Conservation (phyloP, 2,329 filamentous ascomycete species). For the Phyllosticta capitalensis region DNA sequence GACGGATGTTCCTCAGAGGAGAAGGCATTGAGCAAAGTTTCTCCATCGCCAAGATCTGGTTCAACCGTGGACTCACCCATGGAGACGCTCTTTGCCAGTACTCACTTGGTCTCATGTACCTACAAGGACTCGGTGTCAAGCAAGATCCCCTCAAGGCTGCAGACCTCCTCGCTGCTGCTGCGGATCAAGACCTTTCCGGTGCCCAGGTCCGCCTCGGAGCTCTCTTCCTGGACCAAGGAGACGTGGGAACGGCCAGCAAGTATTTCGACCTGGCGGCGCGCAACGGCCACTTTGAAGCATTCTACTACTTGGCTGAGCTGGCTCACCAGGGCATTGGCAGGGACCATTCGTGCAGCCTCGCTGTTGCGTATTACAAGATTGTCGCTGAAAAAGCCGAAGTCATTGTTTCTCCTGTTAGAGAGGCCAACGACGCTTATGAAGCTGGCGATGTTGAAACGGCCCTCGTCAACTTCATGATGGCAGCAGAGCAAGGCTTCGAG, state of each 20-base stretch:
- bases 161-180: slow-evolving; percentile 66
- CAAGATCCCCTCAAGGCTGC: slow-evolving; percentile 64
- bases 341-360: slow-evolving; percentile 67
- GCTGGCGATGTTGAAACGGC: slow-evolving; percentile 70
- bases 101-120: slow-evolving; percentile 71
- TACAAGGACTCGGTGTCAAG: slow-evolving; percentile 64
- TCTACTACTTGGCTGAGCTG: slow-evolving; percentile 87
- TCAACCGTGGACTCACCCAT: slow-evolving; percentile 64
- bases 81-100: slow-evolving; percentile 80
- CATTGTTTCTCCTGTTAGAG: slow-evolving; percentile 69
- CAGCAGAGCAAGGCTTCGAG: slow-evolving; percentile 88
- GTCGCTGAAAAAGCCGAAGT: slow-evolving; percentile 83
- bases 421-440: slow-evolving; percentile 76
- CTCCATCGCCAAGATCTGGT: slow-evolving; percentile 69
- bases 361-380: slow-evolving; percentile 78
- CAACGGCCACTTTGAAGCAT: slow-evolving; percentile 77
- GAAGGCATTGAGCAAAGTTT: slow-evolving; percentile 76
- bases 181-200: slow-evolving; percentile 70
- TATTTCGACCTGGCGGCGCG: slow-evolving; percentile 83
- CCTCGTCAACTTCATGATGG: slow-evolving; percentile 72
- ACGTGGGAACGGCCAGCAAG: slow-evolving; percentile 66
- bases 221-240: slow-evolving; percentile 80
- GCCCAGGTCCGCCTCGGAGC: slow-evolving; percentile 76
- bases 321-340: slow-evolving; percentile 70
- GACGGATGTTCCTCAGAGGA: slow-evolving; percentile 80